Conservation (phyloP, 139 green algal genomes). For the Micromonas pusilla region DNA sequence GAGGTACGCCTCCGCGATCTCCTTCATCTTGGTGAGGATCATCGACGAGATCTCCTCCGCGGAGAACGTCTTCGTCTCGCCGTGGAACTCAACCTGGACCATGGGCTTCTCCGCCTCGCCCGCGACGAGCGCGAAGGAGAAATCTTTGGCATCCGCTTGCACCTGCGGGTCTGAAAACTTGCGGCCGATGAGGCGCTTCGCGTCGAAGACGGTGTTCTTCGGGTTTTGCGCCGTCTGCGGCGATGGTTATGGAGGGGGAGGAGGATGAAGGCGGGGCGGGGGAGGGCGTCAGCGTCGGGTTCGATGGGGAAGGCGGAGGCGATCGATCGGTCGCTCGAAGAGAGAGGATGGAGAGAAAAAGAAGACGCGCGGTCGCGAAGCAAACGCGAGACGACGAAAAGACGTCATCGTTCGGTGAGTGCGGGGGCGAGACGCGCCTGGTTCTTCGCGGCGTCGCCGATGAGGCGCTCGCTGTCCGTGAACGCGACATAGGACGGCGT, state of each 20-base stretch:
- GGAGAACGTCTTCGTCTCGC: constrained; percentile 83
- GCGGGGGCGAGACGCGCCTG: constrained; percentile 53
- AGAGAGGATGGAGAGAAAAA: not conserved
- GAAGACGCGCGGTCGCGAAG: no score
- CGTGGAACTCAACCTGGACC: constrained; percentile 90
- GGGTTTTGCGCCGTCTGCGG: constrained; percentile 71
- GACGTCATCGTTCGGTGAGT: not conserved
- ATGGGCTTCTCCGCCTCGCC: constrained; percentile 79
- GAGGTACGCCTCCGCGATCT: constrained; percentile 74
- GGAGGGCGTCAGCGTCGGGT: not conserved
- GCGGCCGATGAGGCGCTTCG: constrained; percentile 93
- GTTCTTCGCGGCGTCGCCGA: constrained; percentile 85
- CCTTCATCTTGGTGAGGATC: constrained; percentile 97
- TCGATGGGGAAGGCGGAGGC: not conserved
- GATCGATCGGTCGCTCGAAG: no score
- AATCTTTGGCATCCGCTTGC: constrained; percentile 88
- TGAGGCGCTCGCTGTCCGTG: constrained; percentile 93
- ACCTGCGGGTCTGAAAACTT: constrained; percentile 74
- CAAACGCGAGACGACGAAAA: not conserved
- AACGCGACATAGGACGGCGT: constrained; percentile 95
- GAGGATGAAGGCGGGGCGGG: not conserved
- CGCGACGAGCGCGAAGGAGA: constrained; percentile 64
- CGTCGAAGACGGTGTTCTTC: constrained; percentile 95
- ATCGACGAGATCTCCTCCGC: constrained; percentile 94
- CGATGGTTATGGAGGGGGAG: constrained; percentile 25